These are phyloP conservation scores for Spiromastix sp. DNA, from an alignment of 2,329 filamentous ascomycete species.

Conservation along the genomic window DNA sequence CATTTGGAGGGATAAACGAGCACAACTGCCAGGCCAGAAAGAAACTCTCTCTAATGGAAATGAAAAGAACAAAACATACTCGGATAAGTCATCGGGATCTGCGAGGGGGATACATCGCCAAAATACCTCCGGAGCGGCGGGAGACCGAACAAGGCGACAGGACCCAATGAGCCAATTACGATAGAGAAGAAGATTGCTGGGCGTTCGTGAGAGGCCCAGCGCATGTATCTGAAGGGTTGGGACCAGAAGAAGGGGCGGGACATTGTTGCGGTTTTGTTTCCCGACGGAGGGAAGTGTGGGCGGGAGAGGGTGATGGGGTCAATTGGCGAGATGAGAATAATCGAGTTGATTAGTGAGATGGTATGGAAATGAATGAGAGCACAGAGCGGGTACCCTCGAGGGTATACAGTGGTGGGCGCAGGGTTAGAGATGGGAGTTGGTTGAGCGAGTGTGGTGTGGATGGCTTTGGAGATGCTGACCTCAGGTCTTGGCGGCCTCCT, in stretches of 20 bases:
- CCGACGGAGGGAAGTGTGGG: not conserved
- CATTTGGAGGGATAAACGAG: not conserved
- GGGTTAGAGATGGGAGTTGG: conserved; percentile 4
- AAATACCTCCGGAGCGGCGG: conserved; percentile 63
- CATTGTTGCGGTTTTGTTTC: conserved; percentile 22
- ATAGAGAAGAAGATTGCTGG: conserved; percentile 87
- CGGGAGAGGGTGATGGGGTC: not conserved
- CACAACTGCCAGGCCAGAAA: not conserved
- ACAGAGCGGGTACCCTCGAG: no score
- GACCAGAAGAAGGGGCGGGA: conserved; percentile 70
- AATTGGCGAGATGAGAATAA: no score
- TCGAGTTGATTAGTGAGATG: no score
- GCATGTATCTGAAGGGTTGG: conserved; percentile 70
- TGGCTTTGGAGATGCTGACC: no score
- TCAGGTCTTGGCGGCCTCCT: no score
- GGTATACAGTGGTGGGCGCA: no score
- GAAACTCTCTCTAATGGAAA: not conserved
- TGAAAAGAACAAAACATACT: conserved; percentile 48
- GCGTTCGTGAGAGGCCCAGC: conserved; percentile 79
- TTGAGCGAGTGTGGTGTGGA: conserved; percentile 6
- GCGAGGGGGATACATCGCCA: conserved; percentile 62
- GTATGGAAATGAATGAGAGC: no score
- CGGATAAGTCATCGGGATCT: conserved; percentile 83
- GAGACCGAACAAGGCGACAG: conserved; percentile 57
- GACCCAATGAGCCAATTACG: conserved; percentile 62